These are phyloP conservation scores for Cytospora leucostoma DNA, from an alignment of 2,329 filamentous ascomycete species.

Conservation along the genomic window DNA sequence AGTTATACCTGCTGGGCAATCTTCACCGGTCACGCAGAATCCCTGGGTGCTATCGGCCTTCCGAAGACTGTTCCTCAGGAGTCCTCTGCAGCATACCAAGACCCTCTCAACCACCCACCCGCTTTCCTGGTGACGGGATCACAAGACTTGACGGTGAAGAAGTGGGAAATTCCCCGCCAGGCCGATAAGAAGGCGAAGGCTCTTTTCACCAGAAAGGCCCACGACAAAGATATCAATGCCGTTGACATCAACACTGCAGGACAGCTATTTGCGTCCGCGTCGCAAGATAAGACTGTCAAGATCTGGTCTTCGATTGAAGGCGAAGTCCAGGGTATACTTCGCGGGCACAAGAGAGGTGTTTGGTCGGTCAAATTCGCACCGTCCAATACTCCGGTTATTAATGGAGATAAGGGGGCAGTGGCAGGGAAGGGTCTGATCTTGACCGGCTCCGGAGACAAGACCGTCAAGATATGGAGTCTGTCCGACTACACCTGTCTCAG, in stretches of 20 bases:
- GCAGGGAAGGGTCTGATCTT: constrained; percentile 80
- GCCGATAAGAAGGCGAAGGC: constrained; percentile 63
- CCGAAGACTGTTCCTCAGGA: constrained; percentile 69
- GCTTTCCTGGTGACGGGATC: constrained; percentile 87
- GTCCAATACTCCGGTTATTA: constrained; percentile 70
- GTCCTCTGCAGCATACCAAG: constrained; percentile 68
- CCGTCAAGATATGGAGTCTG: constrained; percentile 91
- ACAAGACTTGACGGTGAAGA: constrained; percentile 93
- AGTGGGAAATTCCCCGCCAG: constrained; percentile 76
- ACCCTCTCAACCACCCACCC: constrained; percentile 79
- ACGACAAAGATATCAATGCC: constrained; percentile 98
- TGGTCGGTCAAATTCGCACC: constrained; percentile 95
- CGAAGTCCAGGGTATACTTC: constrained; percentile 85
- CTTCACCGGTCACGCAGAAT: constrained; percentile 92
- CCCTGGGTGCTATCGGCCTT: constrained; percentile 84
- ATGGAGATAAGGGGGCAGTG: constrained; percentile 70
- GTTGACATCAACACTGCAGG: constrained; percentile 75
- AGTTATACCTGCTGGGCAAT: constrained; percentile 57
- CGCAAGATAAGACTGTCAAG: constrained; percentile 95
- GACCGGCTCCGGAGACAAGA: constrained; percentile 95
- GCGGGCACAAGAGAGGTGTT: constrained; percentile 90
- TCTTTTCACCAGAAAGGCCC: constrained; percentile 87
- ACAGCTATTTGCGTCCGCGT: constrained; percentile 90
- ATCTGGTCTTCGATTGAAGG: constrained; percentile 92
- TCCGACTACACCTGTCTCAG: constrained; percentile 88